Percentiles rank a stretch among this genome's conserved stretches.
These are phyloP conservation scores for Aspergillus alliaceus DNA, from an alignment of 2,329 filamentous ascomycete genomes.

Conservation along the genomic window DNA sequence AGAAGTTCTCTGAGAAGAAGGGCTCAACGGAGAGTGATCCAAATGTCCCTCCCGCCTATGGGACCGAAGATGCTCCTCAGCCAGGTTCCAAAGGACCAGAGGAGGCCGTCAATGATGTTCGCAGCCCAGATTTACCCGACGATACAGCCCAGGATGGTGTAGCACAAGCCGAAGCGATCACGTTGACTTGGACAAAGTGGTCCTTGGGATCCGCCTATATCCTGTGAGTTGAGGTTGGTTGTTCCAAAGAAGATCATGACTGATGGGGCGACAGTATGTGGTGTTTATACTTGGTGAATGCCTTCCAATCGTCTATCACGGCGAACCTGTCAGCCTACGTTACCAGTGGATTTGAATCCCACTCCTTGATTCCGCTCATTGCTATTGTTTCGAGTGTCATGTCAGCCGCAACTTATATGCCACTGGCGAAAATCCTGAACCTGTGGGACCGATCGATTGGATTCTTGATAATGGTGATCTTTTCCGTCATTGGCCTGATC, in stretches of 20 bases:
- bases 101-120: background rate
- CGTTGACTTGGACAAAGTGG: constrained; percentile 45
- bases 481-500: constrained; percentile 53
- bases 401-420: constrained; percentile 58
- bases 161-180: constrained; percentile 45
- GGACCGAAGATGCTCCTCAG: background rate
- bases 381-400: constrained; percentile 57
- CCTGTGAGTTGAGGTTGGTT: constrained; percentile 31
- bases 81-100: background rate
- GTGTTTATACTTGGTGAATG: constrained; percentile 45
- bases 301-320: constrained; percentile 41
- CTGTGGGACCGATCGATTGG: constrained; percentile 63
- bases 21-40: background rate
- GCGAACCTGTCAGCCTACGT: constrained; percentile 49
- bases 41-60: background rate
- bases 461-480: constrained; percentile 50
- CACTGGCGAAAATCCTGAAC: constrained; percentile 63
- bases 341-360: constrained; percentile 53
- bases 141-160: constrained; percentile 37
- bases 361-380: constrained; percentile 58
- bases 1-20: constrained; percentile 1
- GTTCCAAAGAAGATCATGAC: background rate
- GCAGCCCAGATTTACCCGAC: background rate
- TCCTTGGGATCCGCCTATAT: constrained; percentile 40
- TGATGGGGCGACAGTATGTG: constrained; percentile 37